Percentiles rank a stretch among this genome's conserved stretches.
These are phyloP conservation scores for Purshia tridentata DNA, from an alignment of 306 rosid species.

Conservation along the genomic window DNA sequence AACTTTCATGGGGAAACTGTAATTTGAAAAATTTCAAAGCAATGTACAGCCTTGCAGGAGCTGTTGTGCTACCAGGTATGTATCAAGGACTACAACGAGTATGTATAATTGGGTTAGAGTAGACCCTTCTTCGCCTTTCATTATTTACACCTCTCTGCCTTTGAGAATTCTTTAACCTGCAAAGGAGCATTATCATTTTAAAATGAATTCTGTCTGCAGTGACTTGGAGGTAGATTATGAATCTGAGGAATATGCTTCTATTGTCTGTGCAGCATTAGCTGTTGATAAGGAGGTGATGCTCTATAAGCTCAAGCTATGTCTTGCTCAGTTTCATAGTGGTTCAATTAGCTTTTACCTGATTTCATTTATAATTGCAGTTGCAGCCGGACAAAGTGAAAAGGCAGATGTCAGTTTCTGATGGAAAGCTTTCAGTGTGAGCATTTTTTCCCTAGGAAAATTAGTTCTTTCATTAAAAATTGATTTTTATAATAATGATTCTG, in stretches of 20 bases:
- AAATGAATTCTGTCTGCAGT: conserved; percentile 39
- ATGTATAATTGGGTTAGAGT: background rate
- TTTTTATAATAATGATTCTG: background rate
- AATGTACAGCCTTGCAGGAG: background rate
- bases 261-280: conserved; percentile 58
- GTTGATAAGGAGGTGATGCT: conserved; percentile 80
- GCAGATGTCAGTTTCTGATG: conserved; percentile 55
- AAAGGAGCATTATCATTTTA: background rate
- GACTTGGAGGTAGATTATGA: conserved; percentile 77
- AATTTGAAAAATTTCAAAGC: background rate
- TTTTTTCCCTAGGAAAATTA: background rate
- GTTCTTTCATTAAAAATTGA: background rate
- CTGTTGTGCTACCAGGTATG: background rate
- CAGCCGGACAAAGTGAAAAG: conserved; percentile 92
- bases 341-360: conserved; percentile 16
- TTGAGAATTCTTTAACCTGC: background rate
- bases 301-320: conserved; percentile 11
- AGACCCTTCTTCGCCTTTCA: background rate
- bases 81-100: background rate
- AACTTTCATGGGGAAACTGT: background rate
- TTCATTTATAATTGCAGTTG: conserved; percentile 52
- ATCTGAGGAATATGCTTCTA: conserved; percentile 66
- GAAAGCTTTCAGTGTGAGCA: conserved; percentile 79
- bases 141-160: background rate
- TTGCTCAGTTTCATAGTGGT: background rate